phyloP scores from a whole-genome alignment of 176 grass and related monocot species.

The Pontederia crassipes region DNA sequence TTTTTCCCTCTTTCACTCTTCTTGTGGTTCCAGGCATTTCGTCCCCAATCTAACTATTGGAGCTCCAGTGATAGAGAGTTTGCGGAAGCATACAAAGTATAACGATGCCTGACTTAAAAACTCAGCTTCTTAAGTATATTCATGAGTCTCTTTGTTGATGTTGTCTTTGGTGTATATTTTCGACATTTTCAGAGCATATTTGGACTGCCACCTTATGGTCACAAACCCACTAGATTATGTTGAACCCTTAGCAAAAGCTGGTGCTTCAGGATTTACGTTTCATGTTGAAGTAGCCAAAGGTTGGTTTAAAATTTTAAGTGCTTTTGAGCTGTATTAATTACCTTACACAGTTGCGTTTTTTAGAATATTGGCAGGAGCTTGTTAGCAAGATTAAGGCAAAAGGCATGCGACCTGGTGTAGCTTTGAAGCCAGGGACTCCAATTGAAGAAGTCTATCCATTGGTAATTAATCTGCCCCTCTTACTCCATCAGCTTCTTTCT shows the following conservation, averaged over 20 bases:
- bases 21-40: slow-evolving; percentile 52
- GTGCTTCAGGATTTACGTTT: slow-evolving; percentile 96
- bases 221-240: slow-evolving; percentile 88
- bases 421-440: slow-evolving; percentile 78
- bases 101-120: slow-evolving; percentile 12
- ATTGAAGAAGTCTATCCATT: slow-evolving; percentile 80
- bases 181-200: slow-evolving; percentile 64
- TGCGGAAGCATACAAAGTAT: slow-evolving; percentile 92
- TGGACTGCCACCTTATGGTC: slow-evolving; percentile 99
- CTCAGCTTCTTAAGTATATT: slow-evolving; percentile 4
- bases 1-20: slow-evolving; percentile 6
- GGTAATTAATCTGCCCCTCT: slow-evolving; percentile 27
- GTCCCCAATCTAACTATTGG: slow-evolving; percentile 95
- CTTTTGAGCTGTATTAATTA: neutral
- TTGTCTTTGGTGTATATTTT: neutral
- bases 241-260: slow-evolving; percentile 72
- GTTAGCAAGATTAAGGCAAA: slow-evolving; percentile 61
- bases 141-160: neutral
- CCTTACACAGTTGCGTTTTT: slow-evolving; percentile 17
- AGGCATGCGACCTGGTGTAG: slow-evolving; percentile 87
- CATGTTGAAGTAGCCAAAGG: slow-evolving; percentile 89
- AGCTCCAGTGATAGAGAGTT: slow-evolving; percentile 73
- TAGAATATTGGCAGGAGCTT: slow-evolving; percentile 90
- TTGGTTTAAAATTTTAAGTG: slow-evolving; percentile 18
- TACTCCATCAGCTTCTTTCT: neutral